These are phyloP conservation scores for Dioscorea cayenensis DNA, from an alignment of 116 monocot genomes.

Conservation along the genomic window DNA sequence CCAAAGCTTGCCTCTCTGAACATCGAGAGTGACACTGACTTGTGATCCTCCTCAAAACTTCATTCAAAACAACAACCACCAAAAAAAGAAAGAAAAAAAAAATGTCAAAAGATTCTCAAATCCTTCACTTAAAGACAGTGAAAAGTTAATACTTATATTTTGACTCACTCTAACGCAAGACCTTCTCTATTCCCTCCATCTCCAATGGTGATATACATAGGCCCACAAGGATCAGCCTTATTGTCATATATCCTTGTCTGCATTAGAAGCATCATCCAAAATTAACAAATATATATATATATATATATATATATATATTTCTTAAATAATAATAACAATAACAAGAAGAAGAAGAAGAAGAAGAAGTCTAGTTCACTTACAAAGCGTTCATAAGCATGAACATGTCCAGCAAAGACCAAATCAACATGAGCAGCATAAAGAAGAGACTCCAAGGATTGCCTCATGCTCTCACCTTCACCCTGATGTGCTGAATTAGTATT, in stretches of 20 bases:
- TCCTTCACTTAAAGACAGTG: neutral
- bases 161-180: slow-evolving; percentile 58
- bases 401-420: slow-evolving; percentile 67
- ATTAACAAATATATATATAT: neutral
- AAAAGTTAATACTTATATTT: neutral
- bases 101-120: neutral
- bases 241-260: slow-evolving; percentile 69
- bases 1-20: slow-evolving; percentile 83
- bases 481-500: slow-evolving; percentile 77
- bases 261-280: neutral
- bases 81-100: neutral
- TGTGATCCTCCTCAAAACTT: slow-evolving; percentile 53
- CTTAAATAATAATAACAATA: neutral
- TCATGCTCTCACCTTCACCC: slow-evolving; percentile 67
- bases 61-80: neutral
- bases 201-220: slow-evolving; percentile 67
- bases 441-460: slow-evolving; percentile 47
- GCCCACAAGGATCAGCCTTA: slow-evolving; percentile 44
- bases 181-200: slow-evolving; percentile 95
- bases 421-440: slow-evolving; percentile 60
- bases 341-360: too few relatives aligned
- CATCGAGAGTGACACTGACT: slow-evolving; percentile 29
- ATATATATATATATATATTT: neutral
- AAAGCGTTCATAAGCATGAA: slow-evolving; percentile 83
- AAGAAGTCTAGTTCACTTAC: slow-evolving; percentile 18